Evolutionary conservation across 495 filamentous ascomycete species (phyloP).

Genomic region (Recurvomyces mirabilis): DNA sequence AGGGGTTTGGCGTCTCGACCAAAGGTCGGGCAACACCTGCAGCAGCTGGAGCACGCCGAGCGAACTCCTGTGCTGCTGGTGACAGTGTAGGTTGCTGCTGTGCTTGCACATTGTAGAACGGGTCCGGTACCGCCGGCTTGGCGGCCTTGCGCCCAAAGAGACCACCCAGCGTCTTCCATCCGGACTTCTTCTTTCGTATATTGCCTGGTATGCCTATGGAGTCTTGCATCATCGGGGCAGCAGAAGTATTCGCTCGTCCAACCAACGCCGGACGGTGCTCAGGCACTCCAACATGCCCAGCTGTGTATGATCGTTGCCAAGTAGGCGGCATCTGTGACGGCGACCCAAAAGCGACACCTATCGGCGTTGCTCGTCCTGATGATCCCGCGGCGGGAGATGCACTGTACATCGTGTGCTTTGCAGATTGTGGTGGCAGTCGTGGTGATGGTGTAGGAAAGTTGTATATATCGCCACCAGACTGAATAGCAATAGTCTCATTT

Average conservation of each 20-base stretch:
- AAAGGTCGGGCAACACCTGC: neutral
- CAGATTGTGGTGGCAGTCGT: constrained; percentile 6
- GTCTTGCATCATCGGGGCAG: neutral
- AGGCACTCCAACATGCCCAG: too few relatives aligned
- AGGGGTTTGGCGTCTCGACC: constrained; percentile 1
- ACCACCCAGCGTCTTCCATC: constrained; percentile 10
- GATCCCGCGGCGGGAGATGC: constrained; percentile 1
- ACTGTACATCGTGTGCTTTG: neutral
- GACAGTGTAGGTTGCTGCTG: neutral
- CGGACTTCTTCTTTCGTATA: constrained; percentile 10
- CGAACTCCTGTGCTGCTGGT: neutral
- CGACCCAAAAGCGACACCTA: constrained; percentile 13
- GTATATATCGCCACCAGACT: constrained; percentile 3
- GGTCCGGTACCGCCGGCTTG: neutral
- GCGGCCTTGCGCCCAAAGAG: constrained; percentile 4
- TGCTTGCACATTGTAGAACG: constrained; percentile 7
- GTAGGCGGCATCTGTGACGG: constrained; percentile 8
- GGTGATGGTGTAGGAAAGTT: constrained; percentile 17
- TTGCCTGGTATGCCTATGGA: neutral
- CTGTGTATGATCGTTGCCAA: constrained; percentile 11
- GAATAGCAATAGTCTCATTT: constrained; percentile 1
- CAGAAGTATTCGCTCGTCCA: too few relatives aligned
- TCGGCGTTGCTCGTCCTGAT: neutral
- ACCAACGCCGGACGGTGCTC: too few relatives aligned
- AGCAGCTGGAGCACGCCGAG: neutral